Percentiles rank a stretch among this genome's conserved stretches.
Evolutionary conservation across 257 asterid genomes (phyloP).

Genomic region (Solanum sitiens): DNA sequence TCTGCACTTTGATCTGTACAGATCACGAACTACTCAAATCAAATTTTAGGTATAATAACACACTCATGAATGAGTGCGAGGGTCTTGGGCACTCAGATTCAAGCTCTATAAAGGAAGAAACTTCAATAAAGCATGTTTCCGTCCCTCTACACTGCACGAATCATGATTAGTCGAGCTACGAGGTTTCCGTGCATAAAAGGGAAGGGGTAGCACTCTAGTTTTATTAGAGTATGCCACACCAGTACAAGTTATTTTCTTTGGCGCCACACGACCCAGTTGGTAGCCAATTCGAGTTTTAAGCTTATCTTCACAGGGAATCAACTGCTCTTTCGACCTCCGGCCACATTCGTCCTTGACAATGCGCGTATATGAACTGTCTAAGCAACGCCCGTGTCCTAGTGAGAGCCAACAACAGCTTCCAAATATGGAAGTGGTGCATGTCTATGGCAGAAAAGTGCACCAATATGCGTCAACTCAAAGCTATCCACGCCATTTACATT

Average conservation of each 20-base stretch:
- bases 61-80: not conserved
- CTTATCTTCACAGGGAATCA: not conserved
- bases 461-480: constrained; percentile 44
- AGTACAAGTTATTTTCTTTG: not conserved
- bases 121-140: not conserved
- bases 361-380: not conserved
- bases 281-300: not conserved
- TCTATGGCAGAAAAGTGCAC: constrained; percentile 27
- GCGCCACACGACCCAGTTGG: not conserved
- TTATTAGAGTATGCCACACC: not conserved
- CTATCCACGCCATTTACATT: constrained; percentile 56
- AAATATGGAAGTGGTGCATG: constrained; percentile 29
- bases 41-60: not conserved
- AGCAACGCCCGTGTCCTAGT: not conserved
- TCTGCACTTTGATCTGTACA: not conserved
- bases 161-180: not conserved
- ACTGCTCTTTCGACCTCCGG: not conserved
- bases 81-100: not conserved
- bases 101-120: not conserved
- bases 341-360: not conserved
- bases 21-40: not conserved
- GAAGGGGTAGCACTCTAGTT: not conserved
- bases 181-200: not conserved
- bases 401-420: constrained; percentile 1
- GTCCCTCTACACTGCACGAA: not conserved